Evolutionary conservation across 192 early-diverging fungal genomes (phyloP).

Genomic region (Diversispora epigaea): DNA sequence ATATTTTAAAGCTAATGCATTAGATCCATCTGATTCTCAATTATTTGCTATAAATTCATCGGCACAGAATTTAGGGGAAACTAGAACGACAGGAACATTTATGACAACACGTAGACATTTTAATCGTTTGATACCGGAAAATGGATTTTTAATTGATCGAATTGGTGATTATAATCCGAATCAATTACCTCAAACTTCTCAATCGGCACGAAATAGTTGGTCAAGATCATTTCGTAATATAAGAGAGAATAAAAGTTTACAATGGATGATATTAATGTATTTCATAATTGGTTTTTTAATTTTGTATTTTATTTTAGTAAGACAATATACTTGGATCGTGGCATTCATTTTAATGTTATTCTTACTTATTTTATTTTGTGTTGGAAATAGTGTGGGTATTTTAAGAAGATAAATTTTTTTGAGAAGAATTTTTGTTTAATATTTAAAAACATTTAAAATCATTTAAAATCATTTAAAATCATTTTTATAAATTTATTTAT

Average conservation of each 20-base stretch:
- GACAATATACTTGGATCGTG: constrained; percentile 1
- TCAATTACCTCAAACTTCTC: neutral
- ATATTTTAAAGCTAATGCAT: constrained; percentile 62
- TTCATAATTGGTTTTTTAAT: constrained; percentile 21
- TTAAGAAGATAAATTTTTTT: constrained; percentile 5
- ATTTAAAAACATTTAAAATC: no score
- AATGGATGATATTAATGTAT: constrained; percentile 11
- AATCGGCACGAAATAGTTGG: neutral
- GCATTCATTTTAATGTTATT: constrained; percentile 13
- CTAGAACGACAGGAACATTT: neutral
- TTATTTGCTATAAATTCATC: constrained; percentile 57
- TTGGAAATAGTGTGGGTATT: constrained; percentile 9
- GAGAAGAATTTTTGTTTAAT: no score
- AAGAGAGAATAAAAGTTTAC: constrained; percentile 8
- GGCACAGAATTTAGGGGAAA: neutral
- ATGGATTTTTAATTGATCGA: neutral
- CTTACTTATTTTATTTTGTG: constrained; percentile 7
- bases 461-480: no score
- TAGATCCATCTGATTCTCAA: constrained; percentile 63
- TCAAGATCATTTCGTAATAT: neutral
- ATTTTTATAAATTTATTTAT: no score
- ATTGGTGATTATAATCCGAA: neutral
- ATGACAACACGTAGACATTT: neutral
- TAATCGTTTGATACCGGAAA: neutral
- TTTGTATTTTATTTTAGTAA: neutral